Conservation (phyloP, 2,329 filamentous ascomycete species). For the Aaosphaeria pasadenensis region DNA sequence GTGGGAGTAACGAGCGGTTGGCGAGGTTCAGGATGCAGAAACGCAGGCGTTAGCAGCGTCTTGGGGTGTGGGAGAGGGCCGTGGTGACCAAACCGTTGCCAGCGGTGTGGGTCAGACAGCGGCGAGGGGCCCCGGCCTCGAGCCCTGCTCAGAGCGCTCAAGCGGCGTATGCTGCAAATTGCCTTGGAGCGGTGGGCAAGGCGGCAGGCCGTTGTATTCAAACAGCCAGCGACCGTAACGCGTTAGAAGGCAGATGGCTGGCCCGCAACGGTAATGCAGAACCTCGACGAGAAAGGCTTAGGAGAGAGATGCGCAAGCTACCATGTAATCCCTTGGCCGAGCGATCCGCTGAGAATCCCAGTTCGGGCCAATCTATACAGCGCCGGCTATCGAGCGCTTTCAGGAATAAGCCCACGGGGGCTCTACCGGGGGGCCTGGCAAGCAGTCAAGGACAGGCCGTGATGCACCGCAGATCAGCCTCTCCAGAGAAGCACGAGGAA, state of each 20-base stretch:
- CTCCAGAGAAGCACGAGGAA: slow-evolving; percentile 10
- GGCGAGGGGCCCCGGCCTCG: slow-evolving; percentile 17
- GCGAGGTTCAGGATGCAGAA: slow-evolving; percentile 32
- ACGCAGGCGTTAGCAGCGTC: slow-evolving; percentile 31
- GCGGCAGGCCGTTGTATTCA: slow-evolving; percentile 36
- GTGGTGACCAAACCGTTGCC: slow-evolving; percentile 34
- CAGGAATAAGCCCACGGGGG: slow-evolving; percentile 24
- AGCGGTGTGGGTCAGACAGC: slow-evolving; percentile 38
- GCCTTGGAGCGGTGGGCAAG: slow-evolving; percentile 31
- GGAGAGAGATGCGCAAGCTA: slow-evolving; percentile 30
- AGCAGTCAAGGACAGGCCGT: slow-evolving; percentile 36
- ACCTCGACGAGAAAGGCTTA: slow-evolving; percentile 28
- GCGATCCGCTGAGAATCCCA: slow-evolving; percentile 35
- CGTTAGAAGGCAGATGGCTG: slow-evolving; percentile 28
- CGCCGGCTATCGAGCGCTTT: slow-evolving; percentile 38
- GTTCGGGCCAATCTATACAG: slow-evolving; percentile 34
- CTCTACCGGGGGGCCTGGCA: slow-evolving; percentile 18
- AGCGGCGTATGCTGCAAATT: slow-evolving; percentile 20
- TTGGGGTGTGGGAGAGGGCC: slow-evolving; percentile 13
- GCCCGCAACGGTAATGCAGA: slow-evolving; percentile 42
- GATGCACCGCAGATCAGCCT: slow-evolving; percentile 41
- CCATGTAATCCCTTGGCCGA: slow-evolving; percentile 30
- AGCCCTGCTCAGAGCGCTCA: slow-evolving; percentile 15
- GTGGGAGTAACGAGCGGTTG: slow-evolving; percentile 21
- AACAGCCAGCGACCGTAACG: slow-evolving; percentile 26